Evolutionary conservation across 805 yeast species (phyloP).

Genomic region (Maudiozyma turicensis): DNA sequence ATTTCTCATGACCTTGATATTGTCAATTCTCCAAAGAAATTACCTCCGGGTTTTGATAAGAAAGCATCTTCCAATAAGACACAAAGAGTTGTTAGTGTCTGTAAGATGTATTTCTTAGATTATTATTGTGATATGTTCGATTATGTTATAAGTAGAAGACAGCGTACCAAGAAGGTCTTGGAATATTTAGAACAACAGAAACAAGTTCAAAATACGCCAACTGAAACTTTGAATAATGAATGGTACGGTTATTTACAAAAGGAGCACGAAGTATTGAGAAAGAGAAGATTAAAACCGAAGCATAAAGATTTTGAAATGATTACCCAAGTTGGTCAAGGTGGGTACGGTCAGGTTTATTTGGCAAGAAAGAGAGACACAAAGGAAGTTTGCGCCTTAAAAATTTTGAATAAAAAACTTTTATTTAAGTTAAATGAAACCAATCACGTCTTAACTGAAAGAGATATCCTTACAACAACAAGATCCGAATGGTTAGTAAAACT

Average conservation of each 20-base stretch:
- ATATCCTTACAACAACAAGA: constrained; percentile 89
- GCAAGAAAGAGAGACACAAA: constrained; percentile 90
- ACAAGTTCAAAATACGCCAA: constrained; percentile 17
- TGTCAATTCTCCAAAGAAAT: constrained; percentile 28
- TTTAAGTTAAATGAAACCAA: constrained; percentile 89
- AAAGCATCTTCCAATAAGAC: constrained; percentile 67
- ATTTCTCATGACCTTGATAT: constrained; percentile 17
- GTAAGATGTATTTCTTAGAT: constrained; percentile 89
- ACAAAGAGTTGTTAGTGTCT: constrained; percentile 77
- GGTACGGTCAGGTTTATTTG: constrained; percentile 96
- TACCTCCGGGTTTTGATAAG: constrained; percentile 39
- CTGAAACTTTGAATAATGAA: constrained; percentile 38
- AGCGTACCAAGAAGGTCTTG: constrained; percentile 66
- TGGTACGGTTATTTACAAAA: constrained; percentile 77
- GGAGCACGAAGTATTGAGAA: constrained; percentile 76
- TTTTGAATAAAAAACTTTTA: constrained; percentile 75
- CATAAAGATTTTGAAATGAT: constrained; percentile 93
- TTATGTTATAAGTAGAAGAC: constrained; percentile 78
- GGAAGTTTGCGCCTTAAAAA: constrained; percentile 92
- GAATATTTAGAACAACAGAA: constrained; percentile 36
- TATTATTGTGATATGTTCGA: constrained; percentile 94
- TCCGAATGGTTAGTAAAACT: constrained; percentile 93
- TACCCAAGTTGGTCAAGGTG: constrained; percentile 99
- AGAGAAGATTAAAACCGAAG: constrained; percentile 82
- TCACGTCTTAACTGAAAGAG: constrained; percentile 93